Evolutionary conservation across 306 rosid species (phyloP).

Genomic region (Castanospermum australe): DNA sequence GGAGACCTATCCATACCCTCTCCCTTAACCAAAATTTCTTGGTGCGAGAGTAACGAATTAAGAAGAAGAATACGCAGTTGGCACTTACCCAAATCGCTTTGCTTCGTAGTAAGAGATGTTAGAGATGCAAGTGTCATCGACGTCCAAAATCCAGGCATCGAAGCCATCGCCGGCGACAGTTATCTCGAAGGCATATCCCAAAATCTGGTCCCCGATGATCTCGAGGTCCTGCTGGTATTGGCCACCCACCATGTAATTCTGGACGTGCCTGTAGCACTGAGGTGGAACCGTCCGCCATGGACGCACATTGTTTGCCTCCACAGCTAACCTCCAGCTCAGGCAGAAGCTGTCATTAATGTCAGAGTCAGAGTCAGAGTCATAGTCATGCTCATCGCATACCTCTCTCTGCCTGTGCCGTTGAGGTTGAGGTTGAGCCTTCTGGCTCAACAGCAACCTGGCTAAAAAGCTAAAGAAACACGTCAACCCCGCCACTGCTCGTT

Average conservation of each 20-base stretch:
- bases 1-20: too few species aligned
- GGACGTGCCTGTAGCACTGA: constrained; percentile 27
- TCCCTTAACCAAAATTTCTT: too few species aligned
- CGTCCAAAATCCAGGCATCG: constrained; percentile 77
- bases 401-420: too few species aligned
- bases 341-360: constrained; percentile 27
- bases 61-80: neutral
- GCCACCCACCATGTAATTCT: constrained; percentile 59
- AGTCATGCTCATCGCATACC: too few species aligned
- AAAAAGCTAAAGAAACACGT: constrained; percentile 24
- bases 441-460: constrained; percentile 2
- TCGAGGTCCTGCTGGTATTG: constrained; percentile 56
- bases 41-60: too few species aligned
- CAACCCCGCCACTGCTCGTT: constrained; percentile 26
- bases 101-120: constrained; percentile 55
- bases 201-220: constrained; percentile 36
- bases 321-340: constrained; percentile 68
- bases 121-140: constrained; percentile 85
- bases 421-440: neutral
- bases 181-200: constrained; percentile 31
- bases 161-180: constrained; percentile 29
- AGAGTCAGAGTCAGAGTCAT: neutral
- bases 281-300: constrained; percentile 37
- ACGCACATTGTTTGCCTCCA: constrained; percentile 42
- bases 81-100: constrained; percentile 60